A percentile compares a stretch with the other conserved stretches of the same genome.
Evolutionary conservation across 176 grass and related monocot species (phyloP).

Genomic region (Themeda triandra): DNA sequence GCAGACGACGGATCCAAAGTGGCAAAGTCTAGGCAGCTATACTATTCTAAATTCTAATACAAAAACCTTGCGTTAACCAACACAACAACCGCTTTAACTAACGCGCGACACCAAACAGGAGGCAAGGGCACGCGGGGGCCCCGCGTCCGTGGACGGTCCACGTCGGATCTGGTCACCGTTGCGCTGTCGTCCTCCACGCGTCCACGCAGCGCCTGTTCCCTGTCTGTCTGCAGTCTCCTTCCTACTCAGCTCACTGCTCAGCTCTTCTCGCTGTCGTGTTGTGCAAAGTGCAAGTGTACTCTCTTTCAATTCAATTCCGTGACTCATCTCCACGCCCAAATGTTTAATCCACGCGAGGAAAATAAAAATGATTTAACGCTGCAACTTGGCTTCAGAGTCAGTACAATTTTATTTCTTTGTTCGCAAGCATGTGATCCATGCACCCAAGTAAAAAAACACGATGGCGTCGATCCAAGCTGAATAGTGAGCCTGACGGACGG

Average conservation of each 20-base stretch:
- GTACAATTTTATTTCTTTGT: too few relatives aligned
- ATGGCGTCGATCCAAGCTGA: too few relatives aligned
- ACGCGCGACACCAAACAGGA: too few relatives aligned
- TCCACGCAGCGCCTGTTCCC: neutral
- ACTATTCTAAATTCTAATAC: neutral
- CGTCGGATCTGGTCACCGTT: constrained; percentile 2
- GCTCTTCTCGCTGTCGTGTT: neutral
- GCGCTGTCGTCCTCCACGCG: constrained; percentile 2
- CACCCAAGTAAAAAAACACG: too few relatives aligned
- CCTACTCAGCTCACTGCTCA: too few relatives aligned
- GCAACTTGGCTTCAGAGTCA: too few relatives aligned
- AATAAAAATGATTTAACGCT: too few relatives aligned
- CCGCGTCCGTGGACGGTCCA: neutral
- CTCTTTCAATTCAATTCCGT: neutral
- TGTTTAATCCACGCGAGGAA: too few relatives aligned
- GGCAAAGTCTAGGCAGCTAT: neutral
- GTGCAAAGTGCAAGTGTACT: neutral
- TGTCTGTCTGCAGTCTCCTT: too few relatives aligned
- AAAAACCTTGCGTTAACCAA: neutral
- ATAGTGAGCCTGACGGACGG: too few relatives aligned
- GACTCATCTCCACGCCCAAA: too few relatives aligned
- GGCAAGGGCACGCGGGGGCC: neutral
- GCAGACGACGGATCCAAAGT: neutral
- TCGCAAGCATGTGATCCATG: too few relatives aligned
- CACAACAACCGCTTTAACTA: constrained; percentile 6